These are phyloP conservation scores for Diphasiastrum complanatum DNA, from an alignment of 83 land plant species.

Conservation along the genomic window DNA sequence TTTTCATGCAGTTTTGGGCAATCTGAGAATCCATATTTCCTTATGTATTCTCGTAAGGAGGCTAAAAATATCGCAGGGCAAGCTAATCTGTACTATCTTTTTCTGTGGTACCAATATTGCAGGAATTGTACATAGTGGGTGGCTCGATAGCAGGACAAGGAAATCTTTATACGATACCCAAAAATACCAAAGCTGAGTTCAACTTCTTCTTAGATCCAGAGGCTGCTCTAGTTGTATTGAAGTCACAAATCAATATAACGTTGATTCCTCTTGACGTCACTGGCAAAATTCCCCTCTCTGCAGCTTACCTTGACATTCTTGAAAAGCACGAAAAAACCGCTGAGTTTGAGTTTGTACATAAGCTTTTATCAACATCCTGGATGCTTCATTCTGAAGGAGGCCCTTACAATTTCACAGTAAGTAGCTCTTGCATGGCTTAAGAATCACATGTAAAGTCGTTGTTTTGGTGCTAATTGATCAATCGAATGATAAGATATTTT, in stretches of 20 bases:
- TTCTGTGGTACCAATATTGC: constrained; percentile 11
- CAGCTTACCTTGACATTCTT: constrained; percentile 21
- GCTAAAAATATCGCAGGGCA: background rate
- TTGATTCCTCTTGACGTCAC: constrained; percentile 53
- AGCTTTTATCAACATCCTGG: constrained; percentile 44
- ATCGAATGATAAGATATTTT: no score
- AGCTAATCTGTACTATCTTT: background rate
- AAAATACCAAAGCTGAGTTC: constrained; percentile 55
- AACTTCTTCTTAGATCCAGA: constrained; percentile 68
- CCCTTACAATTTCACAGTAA: no score
- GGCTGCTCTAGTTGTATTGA: constrained; percentile 59
- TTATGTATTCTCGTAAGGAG: background rate
- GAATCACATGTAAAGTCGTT: no score
- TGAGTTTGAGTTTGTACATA: constrained; percentile 32
- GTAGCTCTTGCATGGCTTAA: no score
- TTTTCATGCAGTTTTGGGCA: no score
- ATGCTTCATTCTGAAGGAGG: no score
- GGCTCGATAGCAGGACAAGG: constrained; percentile 43
- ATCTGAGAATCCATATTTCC: no score
- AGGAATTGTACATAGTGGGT: constrained; percentile 60
- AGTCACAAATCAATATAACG: constrained; percentile 43
- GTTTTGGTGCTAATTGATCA: no score
- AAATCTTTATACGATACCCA: constrained; percentile 53
- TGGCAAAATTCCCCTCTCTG: constrained; percentile 29
- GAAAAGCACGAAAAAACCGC: constrained; percentile 34